Evolutionary conservation across 192 early-diverging fungal species (phyloP).

Genomic region (Podochytrium sp.): DNA sequence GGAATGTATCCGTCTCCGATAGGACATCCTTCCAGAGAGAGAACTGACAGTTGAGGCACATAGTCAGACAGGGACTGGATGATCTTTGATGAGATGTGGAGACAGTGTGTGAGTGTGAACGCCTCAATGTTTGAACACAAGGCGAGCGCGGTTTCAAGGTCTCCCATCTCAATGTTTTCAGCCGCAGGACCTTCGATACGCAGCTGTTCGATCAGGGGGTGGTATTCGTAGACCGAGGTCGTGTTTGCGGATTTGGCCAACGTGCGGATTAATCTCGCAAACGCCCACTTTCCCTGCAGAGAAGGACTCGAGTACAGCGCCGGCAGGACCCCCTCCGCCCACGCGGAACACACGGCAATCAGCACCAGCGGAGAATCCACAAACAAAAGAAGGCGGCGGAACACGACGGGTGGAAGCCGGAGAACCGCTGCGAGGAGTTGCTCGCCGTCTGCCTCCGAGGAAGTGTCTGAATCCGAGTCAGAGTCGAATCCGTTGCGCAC

Average conservation of each 20-base stretch:
- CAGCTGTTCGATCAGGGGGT: slow-evolving; percentile 19
- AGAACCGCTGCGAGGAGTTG: background rate
- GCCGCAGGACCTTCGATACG: slow-evolving; percentile 30
- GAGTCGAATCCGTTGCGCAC: background rate
- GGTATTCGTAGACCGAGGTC: slow-evolving; percentile 27
- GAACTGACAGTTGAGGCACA: slow-evolving; percentile 18
- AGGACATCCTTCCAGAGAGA: slow-evolving; percentile 35
- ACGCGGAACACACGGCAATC: slow-evolving; percentile 17
- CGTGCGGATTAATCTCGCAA: slow-evolving; percentile 16
- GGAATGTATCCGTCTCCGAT: slow-evolving; percentile 35
- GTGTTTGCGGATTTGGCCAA: slow-evolving; percentile 6
- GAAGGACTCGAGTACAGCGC: slow-evolving; percentile 30
- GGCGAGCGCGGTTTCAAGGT: slow-evolving; percentile 32
- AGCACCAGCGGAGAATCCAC: background rate
- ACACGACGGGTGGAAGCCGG: slow-evolving; percentile 10
- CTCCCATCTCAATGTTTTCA: slow-evolving; percentile 35
- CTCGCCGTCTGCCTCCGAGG: background rate
- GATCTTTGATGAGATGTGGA: slow-evolving; percentile 40
- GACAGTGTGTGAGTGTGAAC: slow-evolving; percentile 23
- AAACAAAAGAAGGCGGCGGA: slow-evolving; percentile 2
- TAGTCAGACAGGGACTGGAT: slow-evolving; percentile 33
- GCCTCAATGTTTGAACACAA: slow-evolving; percentile 17
- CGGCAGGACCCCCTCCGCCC: slow-evolving; percentile 10
- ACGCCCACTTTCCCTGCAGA: slow-evolving; percentile 1
- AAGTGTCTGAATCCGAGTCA: background rate